Evolutionary conservation across 192 early-diverging fungal species (phyloP).

Genomic region (Kappamyces sp.): DNA sequence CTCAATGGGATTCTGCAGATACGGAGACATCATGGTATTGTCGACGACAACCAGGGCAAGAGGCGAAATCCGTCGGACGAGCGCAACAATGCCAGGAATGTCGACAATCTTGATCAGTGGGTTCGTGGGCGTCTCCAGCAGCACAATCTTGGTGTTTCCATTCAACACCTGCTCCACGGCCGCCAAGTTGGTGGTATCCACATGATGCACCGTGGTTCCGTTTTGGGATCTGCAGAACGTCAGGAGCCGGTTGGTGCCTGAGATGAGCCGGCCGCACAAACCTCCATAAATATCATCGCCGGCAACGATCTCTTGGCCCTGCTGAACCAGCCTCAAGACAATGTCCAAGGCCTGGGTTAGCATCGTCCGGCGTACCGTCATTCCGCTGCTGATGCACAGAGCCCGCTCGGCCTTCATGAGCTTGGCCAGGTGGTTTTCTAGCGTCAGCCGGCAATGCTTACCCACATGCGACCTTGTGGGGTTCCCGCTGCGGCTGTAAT

Average conservation of each 20-base stretch:
- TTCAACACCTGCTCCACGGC: constrained; percentile 59
- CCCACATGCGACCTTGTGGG: constrained; percentile 90
- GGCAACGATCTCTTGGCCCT: constrained; percentile 86
- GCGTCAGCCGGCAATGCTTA: constrained; percentile 21
- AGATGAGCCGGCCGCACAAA: constrained; percentile 14
- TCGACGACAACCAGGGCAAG: constrained; percentile 83
- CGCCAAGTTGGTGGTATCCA: constrained; percentile 75
- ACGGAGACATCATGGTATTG: constrained; percentile 99
- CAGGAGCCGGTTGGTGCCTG: constrained; percentile 88
- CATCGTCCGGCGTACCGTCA: constrained; percentile 42
- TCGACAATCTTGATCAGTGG: constrained; percentile 93
- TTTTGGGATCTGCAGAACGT: constrained; percentile 70
- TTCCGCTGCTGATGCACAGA: constrained; percentile 83
- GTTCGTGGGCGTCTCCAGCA: constrained; percentile 95
- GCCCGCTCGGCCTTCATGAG: constrained; percentile 85
- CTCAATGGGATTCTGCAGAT: constrained; percentile 79
- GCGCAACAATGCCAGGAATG: constrained; percentile 65
- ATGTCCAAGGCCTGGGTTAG: constrained; percentile 68
- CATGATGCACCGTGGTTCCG: constrained; percentile 80
- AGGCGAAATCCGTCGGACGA: constrained; percentile 70
- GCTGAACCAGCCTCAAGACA: constrained; percentile 76
- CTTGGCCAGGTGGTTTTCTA: constrained; percentile 88
- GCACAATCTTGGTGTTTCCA: constrained; percentile 75
- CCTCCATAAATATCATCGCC: constrained; percentile 96
- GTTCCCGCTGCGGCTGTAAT: constrained; percentile 95